Evolutionary conservation across 2,329 filamentous ascomycete genomes (phyloP).

Genomic region (Cyanodermella asteris): DNA sequence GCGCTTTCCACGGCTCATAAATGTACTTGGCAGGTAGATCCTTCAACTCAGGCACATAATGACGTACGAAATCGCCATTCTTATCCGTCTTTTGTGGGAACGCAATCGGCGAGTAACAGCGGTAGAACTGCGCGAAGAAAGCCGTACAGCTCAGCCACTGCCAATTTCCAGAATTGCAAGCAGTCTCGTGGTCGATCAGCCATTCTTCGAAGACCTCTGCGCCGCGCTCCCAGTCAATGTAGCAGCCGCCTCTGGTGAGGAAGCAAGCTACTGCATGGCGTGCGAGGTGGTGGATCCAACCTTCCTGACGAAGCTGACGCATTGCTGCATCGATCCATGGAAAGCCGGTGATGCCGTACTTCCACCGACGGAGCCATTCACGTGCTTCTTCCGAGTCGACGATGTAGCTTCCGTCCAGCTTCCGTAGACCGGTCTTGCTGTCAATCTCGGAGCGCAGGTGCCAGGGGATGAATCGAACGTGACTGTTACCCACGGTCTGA

Average conservation of each 20-base stretch:
- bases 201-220: slow-evolving; percentile 59
- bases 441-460: slow-evolving; percentile 43
- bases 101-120: slow-evolving; percentile 46
- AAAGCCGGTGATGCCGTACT: slow-evolving; percentile 47
- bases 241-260: slow-evolving; percentile 57
- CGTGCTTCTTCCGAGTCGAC: slow-evolving; percentile 42
- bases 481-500: slow-evolving; percentile 41
- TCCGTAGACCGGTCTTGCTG: slow-evolving; percentile 16
- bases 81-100: slow-evolving; percentile 61
- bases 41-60: slow-evolving; percentile 45
- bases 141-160: slow-evolving; percentile 58
- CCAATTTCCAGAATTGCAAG: slow-evolving; percentile 58
- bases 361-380: slow-evolving; percentile 46
- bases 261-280: slow-evolving; percentile 63
- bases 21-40: slow-evolving; percentile 45
- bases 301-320: slow-evolving; percentile 48
- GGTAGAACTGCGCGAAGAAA: slow-evolving; percentile 51
- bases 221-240: slow-evolving; percentile 58
- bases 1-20: slow-evolving; percentile 61
- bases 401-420: slow-evolving; percentile 39
- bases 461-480: slow-evolving; percentile 60
- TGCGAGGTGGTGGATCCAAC: slow-evolving; percentile 63
- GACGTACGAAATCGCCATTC: slow-evolving; percentile 39
- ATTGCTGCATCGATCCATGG: slow-evolving; percentile 66
- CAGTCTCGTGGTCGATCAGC: slow-evolving; percentile 52